Evolutionary conservation across 2,329 filamentous ascomycete species (phyloP).

Genomic region (Fusarium pseudograminearum): DNA sequence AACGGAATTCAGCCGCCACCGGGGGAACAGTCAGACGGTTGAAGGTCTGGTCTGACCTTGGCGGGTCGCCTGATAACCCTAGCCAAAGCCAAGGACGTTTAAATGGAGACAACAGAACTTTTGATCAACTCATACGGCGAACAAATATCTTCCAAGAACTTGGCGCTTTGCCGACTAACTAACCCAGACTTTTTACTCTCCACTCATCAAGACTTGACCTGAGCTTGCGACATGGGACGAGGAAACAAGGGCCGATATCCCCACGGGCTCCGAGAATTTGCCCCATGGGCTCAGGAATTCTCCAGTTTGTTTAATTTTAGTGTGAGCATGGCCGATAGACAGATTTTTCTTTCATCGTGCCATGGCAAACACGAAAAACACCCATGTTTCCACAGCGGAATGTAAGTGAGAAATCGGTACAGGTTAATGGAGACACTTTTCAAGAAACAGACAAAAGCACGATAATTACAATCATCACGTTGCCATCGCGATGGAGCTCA

Average conservation of each 20-base stretch:
- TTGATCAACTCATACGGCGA: slow-evolving; percentile 16
- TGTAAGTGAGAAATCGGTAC: not conserved
- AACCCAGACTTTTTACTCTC: slow-evolving; percentile 10
- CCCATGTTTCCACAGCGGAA: not conserved
- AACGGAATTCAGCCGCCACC: slow-evolving; percentile 4
- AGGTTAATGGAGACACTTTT: not conserved
- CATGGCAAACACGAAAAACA: not conserved
- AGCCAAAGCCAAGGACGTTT: slow-evolving; percentile 10
- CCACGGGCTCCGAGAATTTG: slow-evolving; percentile 1
- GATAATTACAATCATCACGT: not conserved
- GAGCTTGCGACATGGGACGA: slow-evolving; percentile 6
- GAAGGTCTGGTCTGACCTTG: not conserved
- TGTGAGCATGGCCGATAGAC: not conserved
- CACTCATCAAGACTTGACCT: slow-evolving; percentile 31
- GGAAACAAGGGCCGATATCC: slow-evolving; percentile 32
- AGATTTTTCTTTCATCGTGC: not conserved
- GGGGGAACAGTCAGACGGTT: not conserved
- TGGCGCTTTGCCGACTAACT: slow-evolving; percentile 20
- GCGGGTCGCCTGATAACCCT: slow-evolving; percentile 18
- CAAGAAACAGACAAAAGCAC: not conserved
- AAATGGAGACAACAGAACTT: slow-evolving; percentile 19
- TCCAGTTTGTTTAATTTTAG: not conserved
- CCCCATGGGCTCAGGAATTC: slow-evolving; percentile 3
- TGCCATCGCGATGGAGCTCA: not conserved
- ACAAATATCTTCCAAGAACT: slow-evolving; percentile 16